phyloP scores from a whole-genome alignment of 345 rosid genomes.

The Lepidium africanum region DNA sequence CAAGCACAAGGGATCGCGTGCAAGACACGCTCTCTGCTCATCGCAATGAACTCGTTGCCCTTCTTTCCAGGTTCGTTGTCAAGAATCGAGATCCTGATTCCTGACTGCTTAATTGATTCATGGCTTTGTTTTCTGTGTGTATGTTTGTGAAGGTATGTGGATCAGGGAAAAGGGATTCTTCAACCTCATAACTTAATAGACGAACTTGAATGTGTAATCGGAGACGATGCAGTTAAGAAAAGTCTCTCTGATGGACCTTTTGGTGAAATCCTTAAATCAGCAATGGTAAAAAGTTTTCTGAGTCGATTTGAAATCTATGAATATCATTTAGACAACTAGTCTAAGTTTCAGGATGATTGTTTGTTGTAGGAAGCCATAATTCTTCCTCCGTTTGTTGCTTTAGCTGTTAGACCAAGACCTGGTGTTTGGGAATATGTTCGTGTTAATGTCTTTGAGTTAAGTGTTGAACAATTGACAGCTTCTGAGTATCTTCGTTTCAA shows the following conservation, averaged over 20 bases:
- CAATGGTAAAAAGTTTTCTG: conserved; percentile 42
- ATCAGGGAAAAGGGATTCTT: conserved; percentile 84
- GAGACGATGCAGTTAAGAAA: conserved; percentile 45
- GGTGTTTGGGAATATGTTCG: conserved; percentile 99
- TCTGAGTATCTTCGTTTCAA: conserved; percentile 86
- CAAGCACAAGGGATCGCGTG: conserved; percentile 82
- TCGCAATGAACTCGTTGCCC: conserved; percentile 86
- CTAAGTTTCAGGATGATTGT: not conserved
- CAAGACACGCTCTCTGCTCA: conserved; percentile 82
- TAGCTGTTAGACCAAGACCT: conserved; percentile 93
- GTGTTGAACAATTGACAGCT: conserved; percentile 72
- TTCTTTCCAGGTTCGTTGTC: conserved; percentile 70
- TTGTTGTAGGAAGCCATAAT: conserved; percentile 77
- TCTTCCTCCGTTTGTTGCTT: conserved; percentile 85
- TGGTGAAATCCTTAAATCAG: conserved; percentile 63
- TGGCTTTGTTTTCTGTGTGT: not conserved
- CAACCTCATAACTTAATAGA: conserved; percentile 87
- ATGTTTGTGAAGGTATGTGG: conserved; percentile 61
- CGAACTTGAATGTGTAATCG: conserved; percentile 53
- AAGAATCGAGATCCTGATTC: not conserved
- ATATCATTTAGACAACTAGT: not conserved
- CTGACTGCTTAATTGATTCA: not conserved
- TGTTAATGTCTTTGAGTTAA: conserved; percentile 73
- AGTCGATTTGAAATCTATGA: not conserved
- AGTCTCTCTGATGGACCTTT: conserved; percentile 62